phyloP scores from a whole-genome alignment of 108 stramenopile species.

The Mediolabrus comicus region DNA sequence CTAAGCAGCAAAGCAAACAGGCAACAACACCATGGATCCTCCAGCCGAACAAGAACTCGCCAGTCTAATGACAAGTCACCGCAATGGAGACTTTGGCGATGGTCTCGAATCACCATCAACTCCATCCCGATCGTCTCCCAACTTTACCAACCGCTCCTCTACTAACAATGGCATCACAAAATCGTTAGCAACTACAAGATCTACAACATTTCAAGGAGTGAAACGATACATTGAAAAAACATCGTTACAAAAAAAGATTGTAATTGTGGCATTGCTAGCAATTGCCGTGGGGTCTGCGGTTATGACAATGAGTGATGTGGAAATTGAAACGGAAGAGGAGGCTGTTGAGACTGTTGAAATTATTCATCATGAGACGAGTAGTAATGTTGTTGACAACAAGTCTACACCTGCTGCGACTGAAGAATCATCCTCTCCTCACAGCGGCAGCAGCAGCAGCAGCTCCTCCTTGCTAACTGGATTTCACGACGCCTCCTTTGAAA shows the following conservation, averaged over 20 bases:
- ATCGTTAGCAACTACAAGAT: background rate
- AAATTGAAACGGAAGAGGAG: background rate
- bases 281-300: too few species aligned
- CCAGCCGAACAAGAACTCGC: background rate
- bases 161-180: background rate
- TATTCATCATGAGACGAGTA: background rate
- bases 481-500: slow-evolving; percentile 25
- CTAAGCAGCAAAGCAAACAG: too few species aligned
- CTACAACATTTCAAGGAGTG: background rate
- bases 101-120: background rate
- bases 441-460: too few species aligned
- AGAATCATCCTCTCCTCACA: too few species aligned
- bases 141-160: background rate
- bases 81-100: background rate
- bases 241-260: background rate
- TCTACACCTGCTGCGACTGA: background rate
- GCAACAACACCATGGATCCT: background rate
- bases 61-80: background rate
- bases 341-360: background rate
- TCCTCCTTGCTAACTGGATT: slow-evolving; percentile 8
- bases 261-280: background rate
- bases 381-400: background rate
- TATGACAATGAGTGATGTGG: background rate
- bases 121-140: background rate
- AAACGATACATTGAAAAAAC: background rate